phyloP scores from a whole-genome alignment of 2,329 filamentous ascomycete genomes.

The Calcarisporium arbuscula region DNA sequence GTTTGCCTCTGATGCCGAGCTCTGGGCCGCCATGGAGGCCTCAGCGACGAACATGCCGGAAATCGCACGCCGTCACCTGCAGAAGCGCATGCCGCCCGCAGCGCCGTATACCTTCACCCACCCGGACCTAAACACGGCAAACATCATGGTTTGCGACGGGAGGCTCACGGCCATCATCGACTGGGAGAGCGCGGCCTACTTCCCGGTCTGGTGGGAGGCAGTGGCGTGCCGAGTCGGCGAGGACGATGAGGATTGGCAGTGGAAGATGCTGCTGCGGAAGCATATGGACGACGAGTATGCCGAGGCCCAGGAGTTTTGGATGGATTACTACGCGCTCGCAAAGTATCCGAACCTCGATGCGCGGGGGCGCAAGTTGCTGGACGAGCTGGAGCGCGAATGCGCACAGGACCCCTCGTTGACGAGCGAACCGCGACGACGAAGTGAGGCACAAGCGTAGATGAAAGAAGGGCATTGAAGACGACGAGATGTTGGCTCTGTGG shows the following conservation, averaged over 20 bases:
- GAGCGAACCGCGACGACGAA: too few relatives aligned
- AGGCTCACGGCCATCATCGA: conserved; percentile 31
- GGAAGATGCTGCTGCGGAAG: conserved; percentile 10
- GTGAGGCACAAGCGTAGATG: too few relatives aligned
- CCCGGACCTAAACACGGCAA: conserved; percentile 27
- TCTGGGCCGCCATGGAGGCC: conserved; percentile 7
- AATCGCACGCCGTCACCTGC: conserved; percentile 2
- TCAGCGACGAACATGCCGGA: conserved; percentile 3
- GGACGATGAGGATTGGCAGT: conserved; percentile 16
- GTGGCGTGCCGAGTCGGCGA: conserved; percentile 19
- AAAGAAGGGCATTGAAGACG: too few relatives aligned
- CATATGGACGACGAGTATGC: conserved; percentile 1
- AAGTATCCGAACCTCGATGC: conserved; percentile 2
- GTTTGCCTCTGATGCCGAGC: conserved; percentile 6
- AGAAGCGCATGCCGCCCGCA: conserved; percentile 7
- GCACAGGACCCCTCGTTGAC: too few relatives aligned
- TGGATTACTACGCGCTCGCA: conserved; percentile 3
- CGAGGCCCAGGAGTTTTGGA: conserved; percentile 2
- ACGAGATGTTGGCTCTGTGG: too few relatives aligned
- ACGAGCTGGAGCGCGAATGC: too few relatives aligned
- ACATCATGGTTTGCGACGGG: conserved; percentile 31
- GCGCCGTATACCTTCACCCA: conserved; percentile 29
- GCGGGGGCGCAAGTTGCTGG: too few relatives aligned
- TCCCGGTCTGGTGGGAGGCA: conserved; percentile 34
- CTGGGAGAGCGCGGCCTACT: conserved; percentile 31